Evolutionary conservation across 129 eudicot species (phyloP).

Genomic region (Flaveria ramosissima): DNA sequence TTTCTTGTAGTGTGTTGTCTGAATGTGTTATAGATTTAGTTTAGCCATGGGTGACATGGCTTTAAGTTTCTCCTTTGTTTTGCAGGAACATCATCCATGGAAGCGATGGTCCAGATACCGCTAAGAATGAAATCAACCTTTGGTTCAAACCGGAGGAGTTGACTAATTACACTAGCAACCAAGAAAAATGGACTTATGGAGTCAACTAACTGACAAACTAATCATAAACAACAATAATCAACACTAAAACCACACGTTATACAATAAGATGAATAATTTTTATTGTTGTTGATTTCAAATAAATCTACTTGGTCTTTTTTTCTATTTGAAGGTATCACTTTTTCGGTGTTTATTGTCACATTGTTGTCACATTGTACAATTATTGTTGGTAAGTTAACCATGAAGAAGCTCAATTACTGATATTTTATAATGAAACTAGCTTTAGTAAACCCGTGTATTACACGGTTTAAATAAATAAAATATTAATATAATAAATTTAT

Average conservation of each 20-base stretch:
- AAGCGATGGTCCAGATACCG: constrained; percentile 99
- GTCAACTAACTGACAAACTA: constrained; percentile 43
- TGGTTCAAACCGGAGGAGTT: constrained; percentile 98
- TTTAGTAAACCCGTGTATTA: no score
- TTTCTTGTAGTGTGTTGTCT: no score
- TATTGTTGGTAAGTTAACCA: no score
- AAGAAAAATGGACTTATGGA: constrained; percentile 94
- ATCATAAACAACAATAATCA: background rate
- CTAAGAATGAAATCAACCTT: constrained; percentile 84
- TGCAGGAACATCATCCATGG: constrained; percentile 93
- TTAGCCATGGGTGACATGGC: background rate
- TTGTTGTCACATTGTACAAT: no score
- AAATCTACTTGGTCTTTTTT: background rate
- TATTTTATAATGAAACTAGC: no score
- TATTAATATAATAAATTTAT: no score
- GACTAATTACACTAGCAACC: constrained; percentile 70
- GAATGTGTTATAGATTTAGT: background rate
- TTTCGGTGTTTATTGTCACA: no score
- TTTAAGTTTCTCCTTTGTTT: background rate
- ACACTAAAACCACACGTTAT: background rate
- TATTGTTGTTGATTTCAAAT: background rate
- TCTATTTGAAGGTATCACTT: background rate
- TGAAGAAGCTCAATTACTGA: no score
- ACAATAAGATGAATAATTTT: constrained; percentile 4
- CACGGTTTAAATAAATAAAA: no score